A percentile compares a stretch with the other conserved stretches of the same genome.
These are phyloP conservation scores for Ophiostoma ulmi DNA, from an alignment of 2,329 filamentous ascomycete genomes.

Conservation along the genomic window DNA sequence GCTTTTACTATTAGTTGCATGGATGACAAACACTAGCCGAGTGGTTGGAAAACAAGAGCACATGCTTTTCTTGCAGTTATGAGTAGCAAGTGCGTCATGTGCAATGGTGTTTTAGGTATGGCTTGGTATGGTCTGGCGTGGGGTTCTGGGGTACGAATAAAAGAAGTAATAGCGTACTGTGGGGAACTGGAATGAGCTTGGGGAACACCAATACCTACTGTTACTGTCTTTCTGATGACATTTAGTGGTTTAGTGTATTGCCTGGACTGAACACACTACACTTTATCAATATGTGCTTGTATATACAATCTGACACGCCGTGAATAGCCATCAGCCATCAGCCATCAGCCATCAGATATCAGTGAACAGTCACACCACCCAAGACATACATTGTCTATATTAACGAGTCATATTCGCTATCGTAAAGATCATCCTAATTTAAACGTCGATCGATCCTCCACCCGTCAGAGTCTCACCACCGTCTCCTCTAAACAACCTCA, in stretches of 20 bases:
- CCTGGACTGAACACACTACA: neutral
- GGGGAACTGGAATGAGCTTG: neutral
- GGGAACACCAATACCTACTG: neutral
- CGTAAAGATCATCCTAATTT: constrained; percentile 1
- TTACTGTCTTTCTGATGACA: neutral
- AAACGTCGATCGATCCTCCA: neutral
- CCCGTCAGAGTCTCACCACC: neutral
- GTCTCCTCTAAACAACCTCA: neutral
- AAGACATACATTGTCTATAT: neutral
- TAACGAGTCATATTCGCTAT: constrained; percentile 9
- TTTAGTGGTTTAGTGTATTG: neutral
- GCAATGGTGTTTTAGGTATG: neutral
- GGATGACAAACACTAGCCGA: neutral
- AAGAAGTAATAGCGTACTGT: constrained; percentile 4
- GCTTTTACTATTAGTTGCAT: neutral
- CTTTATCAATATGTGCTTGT: neutral
- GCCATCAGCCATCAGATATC: neutral
- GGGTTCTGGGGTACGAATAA: constrained; percentile 4
- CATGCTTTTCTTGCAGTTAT: neutral
- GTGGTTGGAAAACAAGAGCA: neutral
- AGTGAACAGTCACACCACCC: neutral
- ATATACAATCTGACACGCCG: neutral
- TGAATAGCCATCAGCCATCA: neutral
- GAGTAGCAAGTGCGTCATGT: neutral
- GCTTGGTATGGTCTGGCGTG: constrained; percentile 5